Conservation (phyloP, 129 eudicot species). For the Mikania micrantha region DNA sequence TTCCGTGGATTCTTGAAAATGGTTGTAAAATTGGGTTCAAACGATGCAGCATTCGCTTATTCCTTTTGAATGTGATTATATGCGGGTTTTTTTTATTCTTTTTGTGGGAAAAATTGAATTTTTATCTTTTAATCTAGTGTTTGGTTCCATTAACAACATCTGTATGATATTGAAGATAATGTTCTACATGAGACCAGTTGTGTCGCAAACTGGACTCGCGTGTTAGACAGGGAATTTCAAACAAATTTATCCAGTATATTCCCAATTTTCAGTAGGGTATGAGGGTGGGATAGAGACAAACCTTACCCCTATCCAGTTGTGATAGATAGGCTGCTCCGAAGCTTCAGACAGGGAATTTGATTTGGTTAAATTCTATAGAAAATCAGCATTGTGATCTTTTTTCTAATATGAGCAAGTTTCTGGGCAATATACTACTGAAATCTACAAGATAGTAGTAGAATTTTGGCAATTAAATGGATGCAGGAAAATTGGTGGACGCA, state of each 20-base stretch:
- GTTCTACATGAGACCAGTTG: not conserved
- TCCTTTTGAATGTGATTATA: slow-evolving; percentile 5
- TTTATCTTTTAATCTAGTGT: not conserved
- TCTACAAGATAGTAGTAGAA: not conserved
- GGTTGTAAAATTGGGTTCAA: not conserved
- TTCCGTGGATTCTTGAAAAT: slow-evolving; percentile 8
- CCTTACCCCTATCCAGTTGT: too few relatives aligned
- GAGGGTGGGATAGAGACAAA: too few relatives aligned
- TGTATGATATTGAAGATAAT: slow-evolving; percentile 6
- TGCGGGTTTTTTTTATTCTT: not conserved
- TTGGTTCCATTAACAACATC: not conserved
- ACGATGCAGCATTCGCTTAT: not conserved
- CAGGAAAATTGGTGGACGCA: not conserved
- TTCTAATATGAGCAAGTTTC: not conserved
- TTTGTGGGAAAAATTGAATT: not conserved
- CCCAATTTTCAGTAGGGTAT: too few relatives aligned
- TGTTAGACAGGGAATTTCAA: not conserved
- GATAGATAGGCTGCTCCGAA: too few relatives aligned
- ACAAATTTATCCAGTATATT: too few relatives aligned
- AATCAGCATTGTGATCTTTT: not conserved
- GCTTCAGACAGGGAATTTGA: not conserved
- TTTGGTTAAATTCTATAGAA: not conserved
- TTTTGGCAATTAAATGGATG: not conserved
- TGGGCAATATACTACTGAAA: not conserved
- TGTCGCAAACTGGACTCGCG: not conserved